phyloP scores from a whole-genome alignment of 2,329 filamentous ascomycete species.

The Cladosporium velox region DNA sequence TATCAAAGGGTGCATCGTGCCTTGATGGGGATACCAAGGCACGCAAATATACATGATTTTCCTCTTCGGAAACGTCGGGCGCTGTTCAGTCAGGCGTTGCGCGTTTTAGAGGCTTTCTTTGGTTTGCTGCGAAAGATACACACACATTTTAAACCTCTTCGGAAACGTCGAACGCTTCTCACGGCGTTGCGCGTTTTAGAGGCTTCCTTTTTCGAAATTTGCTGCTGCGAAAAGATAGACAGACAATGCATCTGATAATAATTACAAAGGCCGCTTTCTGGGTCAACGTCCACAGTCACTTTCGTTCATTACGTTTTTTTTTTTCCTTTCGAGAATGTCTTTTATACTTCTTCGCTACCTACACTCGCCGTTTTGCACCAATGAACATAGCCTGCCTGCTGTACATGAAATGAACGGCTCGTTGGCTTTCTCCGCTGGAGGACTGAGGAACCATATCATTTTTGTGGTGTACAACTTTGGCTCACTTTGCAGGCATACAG shows the following conservation, averaged over 20 bases:
- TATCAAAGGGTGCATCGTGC: constrained; percentile 8
- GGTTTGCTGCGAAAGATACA: too few species aligned
- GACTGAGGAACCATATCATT: too few species aligned
- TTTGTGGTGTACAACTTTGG: background rate
- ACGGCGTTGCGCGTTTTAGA: background rate
- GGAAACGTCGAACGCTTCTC: background rate
- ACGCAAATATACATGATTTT: background rate
- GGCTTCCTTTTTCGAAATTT: background rate
- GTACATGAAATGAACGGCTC: too few species aligned
- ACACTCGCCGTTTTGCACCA: too few species aligned
- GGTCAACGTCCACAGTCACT: background rate
- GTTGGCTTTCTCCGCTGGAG: too few species aligned
- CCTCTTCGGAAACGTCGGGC: background rate
- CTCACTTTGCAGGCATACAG: background rate
- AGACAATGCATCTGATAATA: background rate
- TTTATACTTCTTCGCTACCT: too few species aligned
- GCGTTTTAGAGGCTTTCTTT: background rate
- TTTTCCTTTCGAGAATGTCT: too few species aligned
- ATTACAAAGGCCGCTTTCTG: background rate
- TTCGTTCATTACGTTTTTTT: background rate
- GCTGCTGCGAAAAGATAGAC: background rate
- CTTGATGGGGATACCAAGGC: constrained; percentile 17
- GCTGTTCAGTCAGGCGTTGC: background rate
- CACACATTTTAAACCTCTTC: background rate
- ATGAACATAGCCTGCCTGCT: too few species aligned